Base-by-base conservation (phyloP, 1,139 yeast genomes). In the Debaryomyces coudertii region DNA sequence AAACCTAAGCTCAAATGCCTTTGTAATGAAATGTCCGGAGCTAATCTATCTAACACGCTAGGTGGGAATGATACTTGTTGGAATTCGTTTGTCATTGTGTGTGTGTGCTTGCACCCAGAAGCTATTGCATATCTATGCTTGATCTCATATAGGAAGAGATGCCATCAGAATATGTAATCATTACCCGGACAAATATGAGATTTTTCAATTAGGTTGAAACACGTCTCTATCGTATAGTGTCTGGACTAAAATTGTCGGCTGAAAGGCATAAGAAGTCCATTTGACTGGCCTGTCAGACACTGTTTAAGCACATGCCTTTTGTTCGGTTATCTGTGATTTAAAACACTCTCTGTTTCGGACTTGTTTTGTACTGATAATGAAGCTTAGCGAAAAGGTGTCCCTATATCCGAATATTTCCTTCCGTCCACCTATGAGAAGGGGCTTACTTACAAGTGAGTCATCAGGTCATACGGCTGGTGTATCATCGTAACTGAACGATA, bases 21-120 rank as follows among this genome's bases (percentile, higher is more conserved):
- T 59, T 87, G 86, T 43, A 92, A 73, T 4, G 92, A 87, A 11
- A 89, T 67, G 48, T 88, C 96, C 1, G 98, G 97, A 7, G 95
- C 90, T 36, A 92, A 78, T 45, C 95, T 74, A 1, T 95, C 92
- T 44, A 92, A 72, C 14, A 90, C 90, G 34, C 84, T 87, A 1
- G 96, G 93, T 3, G 95, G 85, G 61, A 90, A 89, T 24, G 77
- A 69, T 42, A 82, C 70, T 44, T 80, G 75, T 42, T 69, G 57
- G 48, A 66, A 50, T 45, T 57, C 60, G 14, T 44, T 23, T 7
- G 55, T 45, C 55, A 51, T 51, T n/a, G 16, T 44, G 5, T 11
- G 9, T 36, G 16, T 2, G 4, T 20, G 8, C 14, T 33, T 33
- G 24, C 36, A 33, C 4, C 36, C 7, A 33, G 7, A 5, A 18